Evolutionary conservation across 371 early-diverging fungal genomes (phyloP), one percentile per base, ranked within the genome.

Genomic region (Mucor sp.): DNA sequence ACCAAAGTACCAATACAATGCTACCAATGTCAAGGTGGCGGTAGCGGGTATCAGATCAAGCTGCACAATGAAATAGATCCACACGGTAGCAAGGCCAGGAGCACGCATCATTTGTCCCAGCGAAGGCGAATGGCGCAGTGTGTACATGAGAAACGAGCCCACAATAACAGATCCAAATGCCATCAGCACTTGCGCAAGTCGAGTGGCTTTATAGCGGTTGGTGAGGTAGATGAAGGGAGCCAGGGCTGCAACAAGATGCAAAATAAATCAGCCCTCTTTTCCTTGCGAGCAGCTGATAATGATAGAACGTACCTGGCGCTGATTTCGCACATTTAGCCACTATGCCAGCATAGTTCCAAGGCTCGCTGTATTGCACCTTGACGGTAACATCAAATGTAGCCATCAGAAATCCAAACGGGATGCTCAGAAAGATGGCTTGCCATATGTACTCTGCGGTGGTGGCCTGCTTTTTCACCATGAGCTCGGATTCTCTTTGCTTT

Each of bases 91-190:
- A 28, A 88, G 68, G 4, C 88, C 88, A 7, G 88, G 88, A 19
- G 88, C 84, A 28, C 88, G 82, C 64, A 82, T 67, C 88, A 88
- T 88, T 69, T 85, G 85, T 1, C 88, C 88, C 58, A 86, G 60
- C 1, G 88, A 86, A n/a, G 88, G 86, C 5, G 88, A 81, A 32
- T 82, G 76, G 58, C 67, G 77, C 63, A 86, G 68, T 1, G 86
- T 88, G 53, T 82, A 86, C 66, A 88, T 58, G 21, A 88, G 72
- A 67, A 85, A 83, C 19, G 85, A 76, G 19, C 88, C 88, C 12
- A 78, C 75, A 1, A 81, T 7, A 0, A 69, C 60, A 17, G 85
- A 77, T 11, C 78, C 71, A 8, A 77, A 23, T 12, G 81, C 70
- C 88, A 88, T 86, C 39, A 75, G 37, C 0, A 70, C 66, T 60